Conservation (phyloP, 2,329 filamentous ascomycete species). For the Botrytis fabae region DNA sequence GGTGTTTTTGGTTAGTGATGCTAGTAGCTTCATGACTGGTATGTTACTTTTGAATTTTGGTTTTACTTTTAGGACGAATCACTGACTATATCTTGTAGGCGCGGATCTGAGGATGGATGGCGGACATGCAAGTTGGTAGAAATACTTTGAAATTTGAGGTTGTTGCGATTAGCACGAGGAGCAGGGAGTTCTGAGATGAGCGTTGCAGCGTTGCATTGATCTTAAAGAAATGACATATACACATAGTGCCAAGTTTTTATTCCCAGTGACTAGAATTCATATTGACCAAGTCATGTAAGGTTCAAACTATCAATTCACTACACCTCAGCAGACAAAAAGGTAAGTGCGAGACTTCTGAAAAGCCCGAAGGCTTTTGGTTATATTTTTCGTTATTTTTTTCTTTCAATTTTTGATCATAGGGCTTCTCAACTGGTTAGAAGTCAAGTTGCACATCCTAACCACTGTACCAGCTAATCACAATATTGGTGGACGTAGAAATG, state of each 20-base stretch:
- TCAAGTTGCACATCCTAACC: not conserved
- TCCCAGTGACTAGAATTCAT: not conserved
- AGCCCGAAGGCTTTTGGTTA: not conserved
- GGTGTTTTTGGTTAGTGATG: constrained; percentile 66
- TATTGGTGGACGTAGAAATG: not conserved
- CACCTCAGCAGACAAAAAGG: not conserved
- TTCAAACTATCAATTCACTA: not conserved
- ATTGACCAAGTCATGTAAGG: not conserved
- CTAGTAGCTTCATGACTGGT: constrained; percentile 70
- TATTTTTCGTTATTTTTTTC: not conserved
- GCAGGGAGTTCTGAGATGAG: too few relatives aligned
- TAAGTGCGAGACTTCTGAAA: not conserved
- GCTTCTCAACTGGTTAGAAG: not conserved
- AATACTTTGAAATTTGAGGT: accelerated
- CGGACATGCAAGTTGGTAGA: constrained; percentile 8
- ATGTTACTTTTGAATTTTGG: not conserved
- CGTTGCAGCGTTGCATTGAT: not conserved
- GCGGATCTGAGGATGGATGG: constrained; percentile 8
- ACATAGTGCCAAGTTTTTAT: not conserved
- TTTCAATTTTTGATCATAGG: not conserved
- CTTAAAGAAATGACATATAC: not conserved
- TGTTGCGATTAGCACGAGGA: too few relatives aligned
- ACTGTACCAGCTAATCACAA: not conserved
- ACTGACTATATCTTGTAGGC: not conserved
- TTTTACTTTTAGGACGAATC: not conserved